A percentile compares a stretch with the other conserved stretches of the same genome.
Conservation (phyloP, 2,329 filamentous ascomycete genomes). For the Ophiostoma populinum region DNA sequence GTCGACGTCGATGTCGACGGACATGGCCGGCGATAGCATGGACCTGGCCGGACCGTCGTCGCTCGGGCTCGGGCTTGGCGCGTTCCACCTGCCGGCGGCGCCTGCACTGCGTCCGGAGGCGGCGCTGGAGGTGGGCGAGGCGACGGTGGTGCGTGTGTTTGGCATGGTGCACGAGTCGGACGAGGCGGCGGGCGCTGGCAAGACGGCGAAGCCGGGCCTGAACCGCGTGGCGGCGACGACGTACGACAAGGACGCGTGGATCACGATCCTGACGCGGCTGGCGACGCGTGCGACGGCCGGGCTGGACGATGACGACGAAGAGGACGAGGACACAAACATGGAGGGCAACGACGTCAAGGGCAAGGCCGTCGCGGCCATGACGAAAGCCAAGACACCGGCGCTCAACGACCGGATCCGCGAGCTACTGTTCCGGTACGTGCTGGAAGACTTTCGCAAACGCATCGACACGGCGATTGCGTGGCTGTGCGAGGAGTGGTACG, state of each 20-base stretch:
- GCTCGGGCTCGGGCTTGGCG: conserved; percentile 53
- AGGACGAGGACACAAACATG: conserved; percentile 27
- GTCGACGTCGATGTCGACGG: too few relatives aligned
- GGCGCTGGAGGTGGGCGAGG: conserved; percentile 55
- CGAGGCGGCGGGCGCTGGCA: conserved; percentile 24
- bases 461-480: conserved; percentile 85
- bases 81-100: conserved; percentile 66
- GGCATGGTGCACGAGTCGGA: conserved; percentile 59
- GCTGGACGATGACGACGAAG: conserved; percentile 42
- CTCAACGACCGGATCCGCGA: conserved; percentile 61
- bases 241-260: conserved; percentile 78
- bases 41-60: conserved; percentile 28
- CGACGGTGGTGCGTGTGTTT: conserved; percentile 62
- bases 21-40: too few relatives aligned
- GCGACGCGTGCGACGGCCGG: conserved; percentile 64
- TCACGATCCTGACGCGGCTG: conserved; percentile 69
- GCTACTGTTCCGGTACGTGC: conserved; percentile 64
- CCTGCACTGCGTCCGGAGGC: conserved; percentile 55
- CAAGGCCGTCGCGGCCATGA: conserved; percentile 9
- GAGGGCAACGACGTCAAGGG: conserved; percentile 8
- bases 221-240: conserved; percentile 69
- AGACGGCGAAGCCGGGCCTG: conserved; percentile 50
- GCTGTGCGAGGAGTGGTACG: conserved; percentile 98
- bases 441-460: conserved; percentile 79
- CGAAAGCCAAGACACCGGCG: conserved; percentile 15